Percentiles rank a stretch among this genome's conserved stretches.
phyloP scores from a whole-genome alignment of 371 early-diverging fungal species.

The Apophysomyces trapeziformis region DNA sequence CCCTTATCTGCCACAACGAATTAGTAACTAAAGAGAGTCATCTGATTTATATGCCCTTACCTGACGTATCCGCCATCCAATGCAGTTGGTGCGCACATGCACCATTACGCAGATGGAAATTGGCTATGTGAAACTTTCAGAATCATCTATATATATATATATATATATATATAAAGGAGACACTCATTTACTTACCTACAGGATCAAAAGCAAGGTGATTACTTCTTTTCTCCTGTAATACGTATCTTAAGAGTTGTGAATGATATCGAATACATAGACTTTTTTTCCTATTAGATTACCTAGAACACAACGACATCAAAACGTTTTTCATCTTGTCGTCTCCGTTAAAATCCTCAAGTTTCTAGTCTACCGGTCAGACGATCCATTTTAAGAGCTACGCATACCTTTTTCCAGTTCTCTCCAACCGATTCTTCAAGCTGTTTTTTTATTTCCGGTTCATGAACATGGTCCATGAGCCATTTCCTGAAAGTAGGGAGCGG shows the following conservation, averaged over 20 bases:
- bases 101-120: constrained; percentile 91
- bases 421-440: constrained; percentile 11
- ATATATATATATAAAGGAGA: too few relatives aligned
- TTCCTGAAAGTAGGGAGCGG: constrained; percentile 83
- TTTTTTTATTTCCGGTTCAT: constrained; percentile 12
- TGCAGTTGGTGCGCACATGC: constrained; percentile 83
- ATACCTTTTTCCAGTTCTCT: constrained; percentile 29
- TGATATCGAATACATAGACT: background rate
- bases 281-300: constrained; percentile 37
- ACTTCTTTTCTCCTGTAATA: constrained; percentile 62
- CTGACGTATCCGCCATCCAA: constrained; percentile 81
- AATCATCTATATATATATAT: background rate
- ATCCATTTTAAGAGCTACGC: background rate
- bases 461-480: constrained; percentile 65
- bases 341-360: constrained; percentile 24
- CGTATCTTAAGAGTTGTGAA: constrained; percentile 42
- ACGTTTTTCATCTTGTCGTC: constrained; percentile 56
- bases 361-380: background rate
- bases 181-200: constrained; percentile 56
- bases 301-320: constrained; percentile 69
- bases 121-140: constrained; percentile 44
- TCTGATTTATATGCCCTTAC: constrained; percentile 15
- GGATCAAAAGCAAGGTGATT: constrained; percentile 74
- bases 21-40: background rate
- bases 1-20: constrained; percentile 55